These are phyloP conservation scores for Aegilops tauschii DNA, from an alignment of 176 grass and related monocot genomes.

Conservation along the genomic window DNA sequence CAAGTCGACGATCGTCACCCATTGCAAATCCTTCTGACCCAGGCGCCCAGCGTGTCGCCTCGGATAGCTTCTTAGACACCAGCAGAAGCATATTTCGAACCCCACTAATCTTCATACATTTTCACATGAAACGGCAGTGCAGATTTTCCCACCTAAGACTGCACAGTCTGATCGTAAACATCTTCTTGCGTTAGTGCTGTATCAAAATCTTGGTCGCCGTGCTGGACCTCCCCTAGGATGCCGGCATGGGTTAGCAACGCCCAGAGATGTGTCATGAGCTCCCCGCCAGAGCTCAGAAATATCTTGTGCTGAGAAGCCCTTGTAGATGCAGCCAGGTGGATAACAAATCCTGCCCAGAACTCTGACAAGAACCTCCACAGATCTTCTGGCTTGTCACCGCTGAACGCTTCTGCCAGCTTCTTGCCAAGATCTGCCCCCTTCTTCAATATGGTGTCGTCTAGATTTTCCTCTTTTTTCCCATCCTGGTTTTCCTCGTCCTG, in stretches of 20 bases:
- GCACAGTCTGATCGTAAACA: fast-evolving
- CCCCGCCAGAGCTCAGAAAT: constrained; percentile 3
- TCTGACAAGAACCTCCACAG: constrained; percentile 2
- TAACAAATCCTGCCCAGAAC: constrained; percentile 7
- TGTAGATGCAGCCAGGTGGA: neutral
- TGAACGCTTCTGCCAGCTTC: neutral
- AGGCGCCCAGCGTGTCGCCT: too few species aligned
- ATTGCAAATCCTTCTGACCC: too few species aligned
- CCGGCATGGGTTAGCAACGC: neutral
- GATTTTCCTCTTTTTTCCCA: neutral
- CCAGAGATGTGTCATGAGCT: constrained; percentile 22
- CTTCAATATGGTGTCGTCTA: neutral
- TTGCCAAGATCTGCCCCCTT: neutral
- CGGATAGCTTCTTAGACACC: too few species aligned
- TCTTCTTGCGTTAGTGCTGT: neutral
- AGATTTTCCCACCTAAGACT: neutral
- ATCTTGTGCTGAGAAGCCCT: neutral
- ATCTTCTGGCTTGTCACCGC: neutral
- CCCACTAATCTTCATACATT: too few species aligned
- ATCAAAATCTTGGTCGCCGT: neutral
- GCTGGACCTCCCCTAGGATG: neutral
- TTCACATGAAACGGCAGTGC: too few species aligned
- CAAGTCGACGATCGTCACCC: too few species aligned
- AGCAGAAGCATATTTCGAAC: too few species aligned
- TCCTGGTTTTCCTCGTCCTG: too few species aligned